Conservation (phyloP, 2,329 filamentous ascomycete genomes). For the Botrytis fabae region DNA sequence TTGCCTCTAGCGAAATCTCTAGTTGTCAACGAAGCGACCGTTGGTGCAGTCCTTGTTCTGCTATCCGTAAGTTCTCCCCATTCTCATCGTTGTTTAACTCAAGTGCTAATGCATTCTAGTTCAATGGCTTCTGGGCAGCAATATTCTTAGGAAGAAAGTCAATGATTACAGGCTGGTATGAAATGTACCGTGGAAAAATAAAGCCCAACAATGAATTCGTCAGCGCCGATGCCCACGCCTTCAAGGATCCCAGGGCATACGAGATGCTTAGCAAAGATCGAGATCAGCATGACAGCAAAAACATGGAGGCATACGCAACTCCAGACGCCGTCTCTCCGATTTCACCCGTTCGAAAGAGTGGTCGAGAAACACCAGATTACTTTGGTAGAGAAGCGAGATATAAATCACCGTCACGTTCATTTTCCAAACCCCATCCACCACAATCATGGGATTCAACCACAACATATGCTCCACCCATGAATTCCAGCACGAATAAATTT, state of each 20-base stretch:
- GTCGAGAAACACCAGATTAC: constrained; percentile 42
- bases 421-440: constrained; percentile 49
- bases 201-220: constrained; percentile 76
- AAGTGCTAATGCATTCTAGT: constrained; percentile 45
- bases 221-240: constrained; percentile 70
- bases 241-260: constrained; percentile 68
- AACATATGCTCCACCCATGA: constrained; percentile 36
- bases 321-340: constrained; percentile 30
- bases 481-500: constrained; percentile 40
- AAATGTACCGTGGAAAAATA: constrained; percentile 56
- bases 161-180: constrained; percentile 83
- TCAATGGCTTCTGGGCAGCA: constrained; percentile 83
- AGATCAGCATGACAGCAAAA: constrained; percentile 35
- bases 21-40: constrained; percentile 72
- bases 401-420: constrained; percentile 49
- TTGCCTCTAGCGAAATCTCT: constrained; percentile 58
- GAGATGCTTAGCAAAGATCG: constrained; percentile 67
- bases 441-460: constrained; percentile 33
- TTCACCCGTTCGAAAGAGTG: constrained; percentile 34
- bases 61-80: constrained; percentile 62
- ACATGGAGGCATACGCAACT: constrained; percentile 33
- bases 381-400: constrained; percentile 49
- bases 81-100: background rate
- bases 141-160: constrained; percentile 78
- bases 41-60: constrained; percentile 79